Evolutionary conservation across 2,329 filamentous ascomycete genomes (phyloP).

Genomic region (Neofusicoccum laricinum): DNA sequence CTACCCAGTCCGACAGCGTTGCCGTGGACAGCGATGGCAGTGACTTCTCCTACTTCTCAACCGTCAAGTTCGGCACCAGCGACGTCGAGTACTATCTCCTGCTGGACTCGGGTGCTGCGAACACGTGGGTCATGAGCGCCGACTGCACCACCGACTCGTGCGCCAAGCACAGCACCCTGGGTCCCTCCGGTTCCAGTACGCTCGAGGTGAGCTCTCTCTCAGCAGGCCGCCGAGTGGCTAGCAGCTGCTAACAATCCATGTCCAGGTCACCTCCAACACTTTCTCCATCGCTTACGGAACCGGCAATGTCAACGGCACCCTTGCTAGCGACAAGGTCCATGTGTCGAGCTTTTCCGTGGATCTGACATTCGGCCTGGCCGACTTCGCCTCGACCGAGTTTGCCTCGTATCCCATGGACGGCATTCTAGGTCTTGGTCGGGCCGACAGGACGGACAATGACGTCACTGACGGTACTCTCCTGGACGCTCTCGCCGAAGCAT

Average conservation of each 20-base stretch:
- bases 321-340: constrained; percentile 64
- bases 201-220: constrained; percentile 41
- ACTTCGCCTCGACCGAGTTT: constrained; percentile 70
- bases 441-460: constrained; percentile 42
- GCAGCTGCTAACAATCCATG: not conserved
- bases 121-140: constrained; percentile 80
- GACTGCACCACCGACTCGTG: constrained; percentile 67
- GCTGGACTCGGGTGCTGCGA: constrained; percentile 56
- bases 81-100: constrained; percentile 52
- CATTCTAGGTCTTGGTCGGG: constrained; percentile 74
- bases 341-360: constrained; percentile 64
- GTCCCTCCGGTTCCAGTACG: constrained; percentile 62
- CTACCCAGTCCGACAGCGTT: constrained; percentile 45
- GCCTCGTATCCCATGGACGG: constrained; percentile 79
- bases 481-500: constrained; percentile 56
- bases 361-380: constrained; percentile 71
- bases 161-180: constrained; percentile 66
- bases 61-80: constrained; percentile 49
- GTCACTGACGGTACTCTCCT: constrained; percentile 62
- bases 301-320: constrained; percentile 65
- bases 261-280: constrained; percentile 44
- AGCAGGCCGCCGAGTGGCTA: not conserved
- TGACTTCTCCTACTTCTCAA: constrained; percentile 55
- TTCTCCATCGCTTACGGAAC: constrained; percentile 76
- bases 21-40: constrained; percentile 53